Evolutionary conservation across 2,329 filamentous ascomycete genomes (phyloP), one percentile per base, ranked within the genome.

Genomic region (Penicillium glabrum): DNA sequence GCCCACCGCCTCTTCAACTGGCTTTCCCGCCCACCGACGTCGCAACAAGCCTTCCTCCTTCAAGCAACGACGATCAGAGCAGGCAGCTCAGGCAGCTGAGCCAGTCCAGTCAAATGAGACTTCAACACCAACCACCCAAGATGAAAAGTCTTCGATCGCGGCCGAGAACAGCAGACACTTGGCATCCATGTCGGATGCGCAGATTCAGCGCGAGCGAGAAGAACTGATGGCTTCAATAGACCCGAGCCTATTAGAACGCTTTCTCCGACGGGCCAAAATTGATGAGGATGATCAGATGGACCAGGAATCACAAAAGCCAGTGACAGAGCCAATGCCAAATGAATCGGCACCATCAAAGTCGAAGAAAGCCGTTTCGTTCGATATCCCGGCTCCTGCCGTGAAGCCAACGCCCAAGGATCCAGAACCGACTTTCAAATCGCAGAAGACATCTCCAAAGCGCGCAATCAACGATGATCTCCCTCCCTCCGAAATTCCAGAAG

Each of bases 1-100:
- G 61, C 82, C 60, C 29, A 57, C 60, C 45, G 50, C 58, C 26
- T 64, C 89, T 9, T 80, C 81, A 80, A 86, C 84, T 13, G 95
- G 95, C 1, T 98, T 98, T 65, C 95, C 95, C n/a, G 86, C 87
- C 57, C 93, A 92, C 73, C 95, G 89, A 73, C 91, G 90, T 72
- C 86, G 93, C 62, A 82, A 80, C 54, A 83, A 84, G 56, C 76
- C 84, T 8, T 96, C 92, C 1, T 84, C 89, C 1, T 96, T 96
- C 79, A 96, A 91, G 72, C 87, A 90, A 67, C 84, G 86, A 68
- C 81, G 84, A 59, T 71, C 69, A 9, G 68, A 69, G 14, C 71
- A 73, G 46, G 8, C 57, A 10, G 46, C 56, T 14, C 70, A 73
- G 50, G 6, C 55, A 14, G 41, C 53, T 11, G 61, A 67, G 21